Evolutionary conservation across 371 early-diverging fungal species (phyloP).

Genomic region (Conidiobolus incongruus): DNA sequence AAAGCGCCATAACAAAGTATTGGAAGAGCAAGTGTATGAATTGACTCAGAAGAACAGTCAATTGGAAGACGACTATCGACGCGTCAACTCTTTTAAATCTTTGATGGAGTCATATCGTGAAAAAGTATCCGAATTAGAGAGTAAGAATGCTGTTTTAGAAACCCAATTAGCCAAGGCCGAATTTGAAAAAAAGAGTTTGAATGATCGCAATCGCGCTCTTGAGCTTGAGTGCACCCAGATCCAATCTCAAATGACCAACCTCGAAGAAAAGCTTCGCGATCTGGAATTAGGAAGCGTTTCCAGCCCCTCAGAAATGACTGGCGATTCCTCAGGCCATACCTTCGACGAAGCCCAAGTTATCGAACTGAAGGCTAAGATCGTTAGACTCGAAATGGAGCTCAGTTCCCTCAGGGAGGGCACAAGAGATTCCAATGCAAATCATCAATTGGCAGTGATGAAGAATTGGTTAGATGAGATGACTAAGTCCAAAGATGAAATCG

Average conservation of each 20-base stretch:
- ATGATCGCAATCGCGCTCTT: conserved; percentile 29
- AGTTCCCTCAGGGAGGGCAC: conserved; percentile 27
- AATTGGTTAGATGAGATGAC: conserved; percentile 40
- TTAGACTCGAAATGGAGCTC: conserved; percentile 56
- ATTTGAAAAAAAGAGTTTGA: conserved; percentile 35
- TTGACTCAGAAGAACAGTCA: conserved; percentile 36
- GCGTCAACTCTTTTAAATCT: conserved; percentile 48
- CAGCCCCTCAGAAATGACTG: conserved; percentile 7
- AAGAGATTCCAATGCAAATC: conserved; percentile 16
- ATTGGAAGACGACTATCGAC: conserved; percentile 71
- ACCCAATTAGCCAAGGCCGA: conserved; percentile 48
- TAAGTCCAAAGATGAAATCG: conserved; percentile 43
- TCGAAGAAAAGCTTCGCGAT: conserved; percentile 67
- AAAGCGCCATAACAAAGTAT: conserved; percentile 46
- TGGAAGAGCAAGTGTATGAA: conserved; percentile 57
- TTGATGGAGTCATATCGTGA: conserved; percentile 72
- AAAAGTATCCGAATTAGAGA: conserved; percentile 47
- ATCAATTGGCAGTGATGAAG: conserved; percentile 32
- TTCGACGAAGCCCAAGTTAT: conserved; percentile 25
- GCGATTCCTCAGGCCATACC: conserved; percentile 17
- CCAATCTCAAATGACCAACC: conserved; percentile 40
- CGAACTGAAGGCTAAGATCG: conserved; percentile 22
- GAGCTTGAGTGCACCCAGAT: conserved; percentile 40
- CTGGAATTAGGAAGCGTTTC: conserved; percentile 31
- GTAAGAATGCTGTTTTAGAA: conserved; percentile 32